Conservation (phyloP, 2,329 filamentous ascomycete species). For the Neopestalotiopsis sp. region DNA sequence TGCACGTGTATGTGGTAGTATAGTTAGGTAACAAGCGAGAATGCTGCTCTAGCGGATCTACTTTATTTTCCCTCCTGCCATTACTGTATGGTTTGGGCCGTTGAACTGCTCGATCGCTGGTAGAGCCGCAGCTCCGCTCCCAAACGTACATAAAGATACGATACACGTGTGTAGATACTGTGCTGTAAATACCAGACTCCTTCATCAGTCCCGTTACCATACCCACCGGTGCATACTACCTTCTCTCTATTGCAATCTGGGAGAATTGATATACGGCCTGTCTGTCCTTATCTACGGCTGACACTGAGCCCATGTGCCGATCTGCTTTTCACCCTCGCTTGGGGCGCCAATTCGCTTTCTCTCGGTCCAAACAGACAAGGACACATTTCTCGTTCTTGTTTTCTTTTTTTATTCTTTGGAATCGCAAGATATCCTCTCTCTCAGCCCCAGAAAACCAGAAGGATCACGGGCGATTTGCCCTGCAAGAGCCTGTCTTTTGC, state of each 20-base stretch:
- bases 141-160: neutral
- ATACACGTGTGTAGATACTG: neutral
- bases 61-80: conserved; percentile 11
- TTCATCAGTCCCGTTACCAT: neutral
- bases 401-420: neutral
- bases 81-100: conserved; percentile 5
- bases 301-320: neutral
- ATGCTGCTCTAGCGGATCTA: neutral
- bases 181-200: neutral
- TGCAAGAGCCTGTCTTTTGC: too few species aligned
- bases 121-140: neutral
- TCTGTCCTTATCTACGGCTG: neutral
- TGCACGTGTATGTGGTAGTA: neutral
- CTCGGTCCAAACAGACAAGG: neutral
- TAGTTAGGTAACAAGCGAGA: neutral
- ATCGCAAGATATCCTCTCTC: conserved; percentile 4
- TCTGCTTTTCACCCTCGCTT: neutral
- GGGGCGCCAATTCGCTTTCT: neutral
- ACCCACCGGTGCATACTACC: neutral
- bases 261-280: neutral
- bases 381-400: too few species aligned
- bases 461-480: too few species aligned
- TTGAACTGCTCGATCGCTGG: conserved; percentile 2
- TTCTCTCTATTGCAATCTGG: neutral
- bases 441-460: neutral